Evolutionary conservation across 495 filamentous ascomycete species (phyloP), one percentile per base, ranked within the genome.

Genomic region (Chaetomidium leptoderma): DNA sequence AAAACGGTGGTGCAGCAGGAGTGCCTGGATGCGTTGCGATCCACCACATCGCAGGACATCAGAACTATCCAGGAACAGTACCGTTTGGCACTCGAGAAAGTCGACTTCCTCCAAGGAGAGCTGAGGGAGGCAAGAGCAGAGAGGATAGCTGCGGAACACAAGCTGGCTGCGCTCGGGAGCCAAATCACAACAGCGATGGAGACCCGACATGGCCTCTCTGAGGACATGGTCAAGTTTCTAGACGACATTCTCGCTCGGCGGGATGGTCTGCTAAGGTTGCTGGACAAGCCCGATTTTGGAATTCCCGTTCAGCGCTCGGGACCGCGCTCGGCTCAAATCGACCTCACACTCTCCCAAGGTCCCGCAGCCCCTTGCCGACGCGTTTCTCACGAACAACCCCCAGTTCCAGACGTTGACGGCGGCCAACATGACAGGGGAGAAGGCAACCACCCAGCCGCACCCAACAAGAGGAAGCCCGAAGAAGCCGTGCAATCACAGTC

Each of bases 71-170:
- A 55, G 17, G 42, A 65, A 4, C 56, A 67, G 26, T 57, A 53
- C 14, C 32, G 42, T 19, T 37, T 46, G 13, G 52, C 59, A 0
- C 48, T 66, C 1, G 55, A 62, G 26, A 57, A 36, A 42, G 42
- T 68, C 6, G 53, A 62, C 19, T 35, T 29, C 10, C 33, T 70
- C 6, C 58, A 61, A 32, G 60, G 14, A 6, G 65, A 68, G 57
- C 10, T 70, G 32, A 29, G 24, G 24, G 54, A 52, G 13, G 9
- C 63, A 21, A 55, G 51, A 35, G 58, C 45, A 36, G 57, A 65
- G 14, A 65, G 57, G 30, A 40, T 46, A 0, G 45, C 37, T 19
- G n/a, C 32, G 11, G 50, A 58, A 23, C 30, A 51, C 17, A 66
- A 56, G 24, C 4, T 70, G 0, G 48, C 58, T 11, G 46, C 55